phyloP scores from a whole-genome alignment of 257 asterid species.

The Datura wrightii region DNA sequence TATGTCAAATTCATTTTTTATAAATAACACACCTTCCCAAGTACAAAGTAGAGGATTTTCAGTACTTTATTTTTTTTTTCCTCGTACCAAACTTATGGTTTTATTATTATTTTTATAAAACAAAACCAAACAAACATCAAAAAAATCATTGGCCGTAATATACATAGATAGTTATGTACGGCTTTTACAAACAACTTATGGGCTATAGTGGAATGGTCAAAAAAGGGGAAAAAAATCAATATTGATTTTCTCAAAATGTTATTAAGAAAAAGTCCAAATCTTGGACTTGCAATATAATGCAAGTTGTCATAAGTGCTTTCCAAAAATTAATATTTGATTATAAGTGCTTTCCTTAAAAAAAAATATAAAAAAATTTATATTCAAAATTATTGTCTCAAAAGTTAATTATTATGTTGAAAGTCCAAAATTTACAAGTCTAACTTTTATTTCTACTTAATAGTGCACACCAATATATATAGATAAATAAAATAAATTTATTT shows the following conservation, averaged over 20 bases:
- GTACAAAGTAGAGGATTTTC: not conserved
- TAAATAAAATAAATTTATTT: too few relatives aligned
- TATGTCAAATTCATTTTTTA: not conserved
- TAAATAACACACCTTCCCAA: not conserved
- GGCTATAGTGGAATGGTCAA: not conserved
- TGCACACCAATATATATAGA: too few relatives aligned
- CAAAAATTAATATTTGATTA: too few relatives aligned
- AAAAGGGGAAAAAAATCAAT: not conserved
- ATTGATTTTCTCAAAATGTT: not conserved
- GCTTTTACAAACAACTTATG: conserved; percentile 16
- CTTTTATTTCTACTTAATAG: too few relatives aligned
- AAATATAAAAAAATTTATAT: too few relatives aligned
- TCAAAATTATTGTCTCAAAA: too few relatives aligned
- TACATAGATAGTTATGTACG: not conserved
- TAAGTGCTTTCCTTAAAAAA: too few relatives aligned
- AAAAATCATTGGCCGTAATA: not conserved
- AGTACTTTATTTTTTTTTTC: too few relatives aligned
- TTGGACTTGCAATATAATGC: not conserved
- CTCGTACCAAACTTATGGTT: too few relatives aligned
- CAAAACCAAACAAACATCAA: not conserved
- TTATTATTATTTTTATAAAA: too few relatives aligned
- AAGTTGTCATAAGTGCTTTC: not conserved
- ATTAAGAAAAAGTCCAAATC: not conserved
- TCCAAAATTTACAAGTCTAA: too few relatives aligned
- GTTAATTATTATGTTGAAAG: too few relatives aligned